These are phyloP conservation scores for Albugo candida DNA, from an alignment of 352 stramenopile species.

Conservation along the genomic window DNA sequence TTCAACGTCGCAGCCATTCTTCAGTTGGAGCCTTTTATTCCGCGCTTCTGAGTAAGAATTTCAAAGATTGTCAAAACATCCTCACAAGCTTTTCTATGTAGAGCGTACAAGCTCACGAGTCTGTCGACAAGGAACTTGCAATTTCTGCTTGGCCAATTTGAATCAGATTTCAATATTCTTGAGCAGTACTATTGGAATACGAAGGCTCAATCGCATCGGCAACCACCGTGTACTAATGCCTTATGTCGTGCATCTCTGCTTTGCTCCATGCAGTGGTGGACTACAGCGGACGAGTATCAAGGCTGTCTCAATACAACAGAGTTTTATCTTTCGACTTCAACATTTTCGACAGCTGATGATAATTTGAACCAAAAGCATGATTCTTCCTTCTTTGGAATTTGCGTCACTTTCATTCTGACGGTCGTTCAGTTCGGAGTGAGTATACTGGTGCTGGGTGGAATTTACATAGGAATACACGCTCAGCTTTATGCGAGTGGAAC, in stretches of 20 bases:
- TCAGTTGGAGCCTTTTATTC: constrained; percentile 36
- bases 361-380: not conserved
- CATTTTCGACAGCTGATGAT: not conserved
- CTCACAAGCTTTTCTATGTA: not conserved
- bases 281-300: constrained; percentile 31
- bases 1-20: not conserved
- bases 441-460: too few species aligned
- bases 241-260: constrained; percentile 34
- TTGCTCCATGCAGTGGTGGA: constrained; percentile 67
- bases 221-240: constrained; percentile 17
- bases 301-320: not conserved
- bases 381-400: too few species aligned
- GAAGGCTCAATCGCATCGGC: constrained; percentile 43
- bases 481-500: too few species aligned
- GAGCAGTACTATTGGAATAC: constrained; percentile 70
- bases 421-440: too few species aligned
- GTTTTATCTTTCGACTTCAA: not conserved
- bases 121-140: constrained; percentile 22
- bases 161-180: constrained; percentile 15
- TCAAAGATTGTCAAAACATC: not conserved
- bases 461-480: too few species aligned
- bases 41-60: constrained; percentile 16
- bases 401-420: too few species aligned
- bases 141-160: not conserved
- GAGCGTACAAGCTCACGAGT: constrained; percentile 30